These are phyloP conservation scores for Komagataella mondaviorum DNA, from an alignment of 805 yeast genomes.

Conservation along the genomic window DNA sequence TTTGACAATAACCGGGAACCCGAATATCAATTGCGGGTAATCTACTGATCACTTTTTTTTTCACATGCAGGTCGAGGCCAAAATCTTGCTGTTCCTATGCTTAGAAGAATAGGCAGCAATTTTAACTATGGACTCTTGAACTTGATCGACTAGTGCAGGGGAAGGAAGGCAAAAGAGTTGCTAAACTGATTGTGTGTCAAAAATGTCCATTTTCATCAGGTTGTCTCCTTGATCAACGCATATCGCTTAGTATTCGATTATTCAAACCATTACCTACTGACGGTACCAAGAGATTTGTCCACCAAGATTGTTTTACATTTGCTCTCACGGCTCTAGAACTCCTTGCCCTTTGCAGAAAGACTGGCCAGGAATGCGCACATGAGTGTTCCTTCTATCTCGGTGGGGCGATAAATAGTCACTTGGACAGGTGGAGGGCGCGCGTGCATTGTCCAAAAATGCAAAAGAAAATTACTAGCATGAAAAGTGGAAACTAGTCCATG, in stretches of 20 bases:
- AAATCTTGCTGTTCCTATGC: background rate
- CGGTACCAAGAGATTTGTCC: background rate
- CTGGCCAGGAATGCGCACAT: background rate
- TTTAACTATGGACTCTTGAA: background rate
- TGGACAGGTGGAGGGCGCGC: background rate
- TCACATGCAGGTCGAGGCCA: background rate
- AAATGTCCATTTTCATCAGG: background rate
- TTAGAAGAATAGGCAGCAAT: background rate
- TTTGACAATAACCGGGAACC: background rate
- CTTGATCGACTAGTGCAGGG: background rate
- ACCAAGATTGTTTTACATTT: background rate
- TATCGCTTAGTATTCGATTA: too few species aligned
- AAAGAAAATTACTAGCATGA: background rate
- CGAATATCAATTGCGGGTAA: background rate
- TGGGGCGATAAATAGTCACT: background rate
- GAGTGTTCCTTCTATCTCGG: background rate
- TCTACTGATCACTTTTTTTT: background rate
- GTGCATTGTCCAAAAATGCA: background rate
- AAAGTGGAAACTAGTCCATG: background rate
- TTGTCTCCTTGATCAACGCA: too few species aligned
- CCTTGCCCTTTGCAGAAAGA: background rate
- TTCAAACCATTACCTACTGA: background rate
- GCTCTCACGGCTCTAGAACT: background rate
- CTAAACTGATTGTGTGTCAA: background rate
- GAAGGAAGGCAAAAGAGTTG: background rate